Conservation (phyloP, 768 basidiomycete species). For the Russula ochroleuca region DNA sequence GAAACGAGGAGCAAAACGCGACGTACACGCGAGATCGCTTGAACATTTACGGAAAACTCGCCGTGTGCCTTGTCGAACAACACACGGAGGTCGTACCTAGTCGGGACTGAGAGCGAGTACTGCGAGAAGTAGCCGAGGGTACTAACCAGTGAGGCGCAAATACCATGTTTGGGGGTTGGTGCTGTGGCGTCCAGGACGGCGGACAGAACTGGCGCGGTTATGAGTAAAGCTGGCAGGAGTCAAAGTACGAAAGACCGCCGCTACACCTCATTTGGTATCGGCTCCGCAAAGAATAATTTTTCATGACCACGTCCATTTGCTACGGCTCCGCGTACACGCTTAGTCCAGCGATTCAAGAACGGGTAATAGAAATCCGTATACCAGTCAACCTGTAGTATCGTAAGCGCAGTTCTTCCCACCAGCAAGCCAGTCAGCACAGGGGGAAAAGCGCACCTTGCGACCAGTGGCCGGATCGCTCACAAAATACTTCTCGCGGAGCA, state of each 20-base stretch:
- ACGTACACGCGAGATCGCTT: conserved; percentile 79
- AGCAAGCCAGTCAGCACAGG: background rate
- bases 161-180: conserved; percentile 58
- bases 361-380: conserved; percentile 83
- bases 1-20: background rate
- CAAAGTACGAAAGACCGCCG: background rate
- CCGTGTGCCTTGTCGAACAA: conserved; percentile 83
- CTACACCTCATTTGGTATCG: conserved; percentile 90
- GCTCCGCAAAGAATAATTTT: conserved; percentile 72
- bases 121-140: conserved; percentile 25
- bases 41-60: conserved; percentile 87
- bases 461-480: conserved; percentile 59
- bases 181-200: conserved; percentile 63
- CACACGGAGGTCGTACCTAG: conserved; percentile 87
- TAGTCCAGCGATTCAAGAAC: conserved; percentile 64
- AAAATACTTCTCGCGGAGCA: conserved; percentile 85
- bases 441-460: conserved; percentile 44
- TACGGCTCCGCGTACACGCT: conserved; percentile 46
- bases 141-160: conserved; percentile 71
- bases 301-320: conserved; percentile 38
- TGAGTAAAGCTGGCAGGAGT: background rate
- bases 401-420: background rate
- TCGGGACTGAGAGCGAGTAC: conserved; percentile 9
- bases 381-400: conserved; percentile 63
- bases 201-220: conserved; percentile 62